Evolutionary conservation across 2,329 filamentous ascomycete species (phyloP).

Genomic region (Fusarium pininemorale): DNA sequence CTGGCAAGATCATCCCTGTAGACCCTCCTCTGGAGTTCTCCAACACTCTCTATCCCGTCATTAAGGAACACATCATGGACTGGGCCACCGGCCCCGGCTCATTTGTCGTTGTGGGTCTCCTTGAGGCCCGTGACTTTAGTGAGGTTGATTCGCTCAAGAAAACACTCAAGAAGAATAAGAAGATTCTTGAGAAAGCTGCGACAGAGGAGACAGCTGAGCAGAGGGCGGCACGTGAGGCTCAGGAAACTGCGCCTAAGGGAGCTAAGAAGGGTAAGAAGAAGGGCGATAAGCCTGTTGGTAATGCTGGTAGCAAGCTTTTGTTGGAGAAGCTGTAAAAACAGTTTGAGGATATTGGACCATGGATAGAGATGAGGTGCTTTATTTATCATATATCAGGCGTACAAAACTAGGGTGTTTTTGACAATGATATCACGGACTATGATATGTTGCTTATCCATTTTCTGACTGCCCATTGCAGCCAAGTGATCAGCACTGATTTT

Average conservation of each 20-base stretch:
- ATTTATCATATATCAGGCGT: conserved; percentile 36
- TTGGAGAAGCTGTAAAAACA: conserved; percentile 61
- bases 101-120: conserved; percentile 83
- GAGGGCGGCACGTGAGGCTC: conserved; percentile 60
- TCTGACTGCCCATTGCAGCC: not conserved
- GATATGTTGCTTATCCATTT: conserved; percentile 8
- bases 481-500: not conserved
- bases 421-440: conserved; percentile 38
- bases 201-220: conserved; percentile 65
- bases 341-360: not conserved
- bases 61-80: conserved; percentile 75
- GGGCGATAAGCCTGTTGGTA: conserved; percentile 61
- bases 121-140: conserved; percentile 78
- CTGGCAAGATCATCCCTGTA: conserved; percentile 74
- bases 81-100: conserved; percentile 91
- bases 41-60: conserved; percentile 80
- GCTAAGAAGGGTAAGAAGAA: conserved; percentile 55
- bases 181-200: conserved; percentile 74
- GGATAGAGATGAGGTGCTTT: conserved; percentile 15
- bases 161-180: conserved; percentile 77
- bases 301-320: conserved; percentile 69
- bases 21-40: conserved; percentile 85
- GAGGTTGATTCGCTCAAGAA: conserved; percentile 73
- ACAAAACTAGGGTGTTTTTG: conserved; percentile 38
- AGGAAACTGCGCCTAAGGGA: conserved; percentile 56